Evolutionary conservation across 495 filamentous ascomycete species (phyloP).

Genomic region (Penicillium coffeae): DNA sequence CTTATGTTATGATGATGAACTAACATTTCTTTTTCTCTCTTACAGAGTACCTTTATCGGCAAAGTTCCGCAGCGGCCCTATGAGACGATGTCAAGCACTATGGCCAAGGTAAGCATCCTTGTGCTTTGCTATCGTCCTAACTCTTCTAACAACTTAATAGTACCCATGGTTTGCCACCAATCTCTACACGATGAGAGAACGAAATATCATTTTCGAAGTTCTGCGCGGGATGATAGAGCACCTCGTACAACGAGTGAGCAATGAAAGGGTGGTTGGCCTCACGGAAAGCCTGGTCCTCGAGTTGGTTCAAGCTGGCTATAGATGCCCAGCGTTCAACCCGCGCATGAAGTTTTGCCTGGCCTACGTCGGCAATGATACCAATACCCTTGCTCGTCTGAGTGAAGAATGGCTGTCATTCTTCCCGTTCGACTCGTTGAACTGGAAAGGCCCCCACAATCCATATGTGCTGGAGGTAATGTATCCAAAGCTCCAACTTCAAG

Average conservation of each 20-base stretch:
- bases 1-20: not conserved
- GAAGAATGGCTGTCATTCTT: conserved; percentile 16
- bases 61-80: conserved; percentile 67
- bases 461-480: not conserved
- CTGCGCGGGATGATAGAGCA: not conserved
- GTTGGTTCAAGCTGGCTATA: conserved; percentile 53
- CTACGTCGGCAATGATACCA: conserved; percentile 17
- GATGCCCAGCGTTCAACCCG: conserved; percentile 62
- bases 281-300: conserved; percentile 54
- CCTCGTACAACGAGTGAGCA: not conserved
- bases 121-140: conserved; percentile 8
- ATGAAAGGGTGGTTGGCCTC: conserved; percentile 32
- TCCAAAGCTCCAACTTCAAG: not conserved
- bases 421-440: conserved; percentile 21
- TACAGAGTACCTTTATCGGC: conserved; percentile 46
- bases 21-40: not conserved
- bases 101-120: conserved; percentile 55
- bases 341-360: conserved; percentile 43
- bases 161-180: not conserved
- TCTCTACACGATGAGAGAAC: not conserved
- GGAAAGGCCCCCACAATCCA: not conserved
- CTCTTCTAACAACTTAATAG: too few relatives aligned
- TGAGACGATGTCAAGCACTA: conserved; percentile 69
- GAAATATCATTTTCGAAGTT: not conserved
- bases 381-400: conserved; percentile 9